Base-by-base conservation (phyloP, 768 basidiomycete genomes). In the Cystobasidium onofrii region DNA sequence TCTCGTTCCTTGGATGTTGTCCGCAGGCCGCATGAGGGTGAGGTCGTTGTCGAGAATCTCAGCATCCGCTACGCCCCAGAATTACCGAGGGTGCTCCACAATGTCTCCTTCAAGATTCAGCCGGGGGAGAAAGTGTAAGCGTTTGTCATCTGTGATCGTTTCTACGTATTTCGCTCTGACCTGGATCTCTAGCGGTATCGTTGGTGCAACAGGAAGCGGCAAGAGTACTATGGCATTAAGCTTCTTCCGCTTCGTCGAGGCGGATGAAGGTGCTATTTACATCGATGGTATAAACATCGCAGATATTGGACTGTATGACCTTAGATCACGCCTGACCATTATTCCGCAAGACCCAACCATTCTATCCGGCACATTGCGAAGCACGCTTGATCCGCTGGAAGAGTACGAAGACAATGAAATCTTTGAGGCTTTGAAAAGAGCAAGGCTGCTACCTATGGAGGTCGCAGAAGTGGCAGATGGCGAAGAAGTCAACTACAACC, bases 121-220 rank as follows among this genome's bases (percentile, higher is more conserved):
- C 78, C 81, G 0, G 80, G 80, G 31, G 81, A 83, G 78, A 81
- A 81, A 69, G 79, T 84, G 73, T 74, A 54, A 74, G 77, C 1
- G 44, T 75, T 0, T 41, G 52, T 0, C 74, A 44, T 50, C 25
- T 18, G 39, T 57, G 6, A n/a, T 41, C 25, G 34, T 1, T 50
- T 27, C 41, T 3, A 20, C 9, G n/a, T n/a, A n/a, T n/a, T n/a
- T 4, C 20, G 31, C 2, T 17, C 73, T 64, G 12, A 33, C 23
- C 34, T 17, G 31, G n/a, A 15, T 46, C 23, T 20, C 17, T 25
- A 44, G 54, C 17, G 75, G 70, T 10, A 65, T 73, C 23, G 72
- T 73, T 31, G 84, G 84, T 0, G 74, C 84, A 87, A 94, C 92
- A 4, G 92, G 85, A 9, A 87, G 87, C 69, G 82, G 81, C 1